phyloP scores from a whole-genome alignment of 805 yeast species.

The Maudiozyma serrabonitensis region DNA sequence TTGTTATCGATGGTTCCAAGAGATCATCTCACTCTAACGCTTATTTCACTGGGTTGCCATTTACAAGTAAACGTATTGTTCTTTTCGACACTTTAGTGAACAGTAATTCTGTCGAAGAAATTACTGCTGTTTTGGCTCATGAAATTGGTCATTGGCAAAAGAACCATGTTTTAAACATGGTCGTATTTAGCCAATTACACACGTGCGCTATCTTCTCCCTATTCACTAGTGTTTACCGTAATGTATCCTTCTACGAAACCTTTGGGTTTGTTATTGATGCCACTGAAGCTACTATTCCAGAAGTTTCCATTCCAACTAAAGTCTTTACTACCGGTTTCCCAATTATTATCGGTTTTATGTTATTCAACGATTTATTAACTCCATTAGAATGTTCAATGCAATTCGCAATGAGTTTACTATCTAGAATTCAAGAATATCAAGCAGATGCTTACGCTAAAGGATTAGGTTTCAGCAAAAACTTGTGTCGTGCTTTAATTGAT shows the following conservation, averaged over 20 bases:
- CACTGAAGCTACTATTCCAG: neutral
- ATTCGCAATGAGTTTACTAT: constrained; percentile 56
- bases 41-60: constrained; percentile 90
- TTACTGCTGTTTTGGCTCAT: constrained; percentile 93
- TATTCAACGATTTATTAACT: constrained; percentile 67
- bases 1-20: constrained; percentile 92
- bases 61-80: constrained; percentile 87
- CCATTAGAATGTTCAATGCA: constrained; percentile 67
- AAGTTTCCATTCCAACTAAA: constrained; percentile 6
- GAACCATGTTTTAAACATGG: constrained; percentile 73
- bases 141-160: constrained; percentile 98
- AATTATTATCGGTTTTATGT: constrained; percentile 65
- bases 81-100: constrained; percentile 84
- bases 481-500: constrained; percentile 63
- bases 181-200: constrained; percentile 56
- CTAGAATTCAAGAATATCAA: constrained; percentile 85
- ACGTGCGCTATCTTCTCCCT: constrained; percentile 55
- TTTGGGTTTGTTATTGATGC: constrained; percentile 53
- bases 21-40: constrained; percentile 97
- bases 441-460: constrained; percentile 82
- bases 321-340: constrained; percentile 45
- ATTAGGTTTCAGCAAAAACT: constrained; percentile 59
- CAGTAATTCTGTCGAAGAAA: constrained; percentile 65
- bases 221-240: constrained; percentile 73
- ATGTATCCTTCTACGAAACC: constrained; percentile 63